A percentile compares a stretch with the other conserved stretches of the same genome.
phyloP scores from a whole-genome alignment of 225 moss, liverwort and hornwort genomes.

The Antitrichia curtipendula region DNA sequence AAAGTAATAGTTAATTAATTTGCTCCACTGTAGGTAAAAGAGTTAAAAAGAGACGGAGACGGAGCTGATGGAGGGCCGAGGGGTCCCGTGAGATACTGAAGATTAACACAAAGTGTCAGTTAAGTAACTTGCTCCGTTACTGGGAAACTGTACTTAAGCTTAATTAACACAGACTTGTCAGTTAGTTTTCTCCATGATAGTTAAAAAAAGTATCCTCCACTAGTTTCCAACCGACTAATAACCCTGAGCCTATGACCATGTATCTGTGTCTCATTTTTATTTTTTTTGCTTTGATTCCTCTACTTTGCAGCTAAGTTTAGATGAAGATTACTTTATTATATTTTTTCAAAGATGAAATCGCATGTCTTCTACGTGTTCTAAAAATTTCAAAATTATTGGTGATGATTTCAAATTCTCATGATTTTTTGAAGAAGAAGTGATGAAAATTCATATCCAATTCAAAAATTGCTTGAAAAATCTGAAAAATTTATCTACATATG shows the following conservation, averaged over 20 bases:
- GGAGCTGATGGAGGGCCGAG: not conserved
- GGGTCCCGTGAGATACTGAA: not conserved
- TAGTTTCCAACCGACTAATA: not conserved
- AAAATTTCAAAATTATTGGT: not conserved
- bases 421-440: not conserved
- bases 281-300: not conserved
- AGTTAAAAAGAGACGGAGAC: not conserved
- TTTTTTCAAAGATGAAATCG: not conserved
- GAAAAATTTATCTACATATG: rapidly evolving
- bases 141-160: not conserved
- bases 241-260: not conserved
- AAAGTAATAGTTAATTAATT: not conserved
- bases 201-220: not conserved
- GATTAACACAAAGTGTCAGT: not conserved
- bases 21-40: not conserved
- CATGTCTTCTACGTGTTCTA: not conserved
- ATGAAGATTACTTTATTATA: not conserved
- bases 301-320: not conserved
- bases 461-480: not conserved
- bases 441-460: not conserved
- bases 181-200: not conserved
- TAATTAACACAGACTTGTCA: not conserved
- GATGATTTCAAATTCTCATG: not conserved
- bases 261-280: not conserved
- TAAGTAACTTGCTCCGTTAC: not conserved